A percentile compares a stretch with the other conserved stretches of the same genome.
Evolutionary conservation across 108 stramenopile species (phyloP).

Genomic region (Skeletonema marinoi): DNA sequence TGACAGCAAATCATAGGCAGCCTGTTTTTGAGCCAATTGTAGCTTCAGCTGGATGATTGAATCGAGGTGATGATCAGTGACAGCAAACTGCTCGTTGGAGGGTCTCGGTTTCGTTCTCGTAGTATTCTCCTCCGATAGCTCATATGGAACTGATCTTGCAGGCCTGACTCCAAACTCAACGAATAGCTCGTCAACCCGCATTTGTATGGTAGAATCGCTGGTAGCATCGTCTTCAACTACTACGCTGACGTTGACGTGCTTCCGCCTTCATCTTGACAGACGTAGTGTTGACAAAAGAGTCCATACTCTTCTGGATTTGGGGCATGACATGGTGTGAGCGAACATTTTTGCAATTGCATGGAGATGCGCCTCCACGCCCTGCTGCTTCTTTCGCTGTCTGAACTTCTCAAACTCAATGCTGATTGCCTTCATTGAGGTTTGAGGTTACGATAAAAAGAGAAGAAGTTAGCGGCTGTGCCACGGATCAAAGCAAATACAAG

Average conservation of each 20-base stretch:
- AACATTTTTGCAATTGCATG: background rate
- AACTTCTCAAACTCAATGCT: background rate
- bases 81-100: background rate
- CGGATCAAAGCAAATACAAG: background rate
- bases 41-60: background rate
- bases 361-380: background rate
- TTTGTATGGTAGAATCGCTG: background rate
- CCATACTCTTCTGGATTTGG: background rate
- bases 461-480: background rate
- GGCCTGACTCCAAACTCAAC: background rate
- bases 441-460: background rate
- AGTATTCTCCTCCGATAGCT: background rate
- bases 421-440: background rate
- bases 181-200: background rate
- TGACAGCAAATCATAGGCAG: background rate
- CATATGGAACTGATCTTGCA: background rate
- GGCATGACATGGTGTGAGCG: background rate
- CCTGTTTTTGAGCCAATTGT: background rate
- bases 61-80: background rate
- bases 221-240: background rate
- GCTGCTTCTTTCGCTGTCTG: background rate
- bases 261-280: background rate
- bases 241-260: background rate
- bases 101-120: background rate
- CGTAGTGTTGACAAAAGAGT: background rate